Percentiles rank a stretch among this genome's conserved stretches.
These are phyloP conservation scores for Ceratocystis alfenasii DNA, from an alignment of 2,329 filamentous ascomycete species.

Conservation along the genomic window DNA sequence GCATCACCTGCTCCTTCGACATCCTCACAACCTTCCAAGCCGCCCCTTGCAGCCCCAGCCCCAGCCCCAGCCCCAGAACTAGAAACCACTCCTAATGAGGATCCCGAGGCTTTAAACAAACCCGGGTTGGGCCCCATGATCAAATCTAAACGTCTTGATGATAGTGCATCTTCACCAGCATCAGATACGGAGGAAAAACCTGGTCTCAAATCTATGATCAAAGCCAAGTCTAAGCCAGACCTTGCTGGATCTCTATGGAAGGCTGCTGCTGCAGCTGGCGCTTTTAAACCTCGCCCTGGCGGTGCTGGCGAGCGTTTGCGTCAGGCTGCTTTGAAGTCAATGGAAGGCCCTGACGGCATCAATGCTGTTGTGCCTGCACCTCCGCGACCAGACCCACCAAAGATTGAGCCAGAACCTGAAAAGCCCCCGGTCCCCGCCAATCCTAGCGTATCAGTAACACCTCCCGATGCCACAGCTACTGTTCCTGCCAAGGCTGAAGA, in stretches of 20 bases:
- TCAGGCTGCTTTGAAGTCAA: slow-evolving; percentile 45
- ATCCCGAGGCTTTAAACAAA: slow-evolving; percentile 30
- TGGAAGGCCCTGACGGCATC: slow-evolving; percentile 73
- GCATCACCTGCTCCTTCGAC: slow-evolving; percentile 22
- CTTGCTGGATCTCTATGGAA: slow-evolving; percentile 68
- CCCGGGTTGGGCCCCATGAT: slow-evolving; percentile 86
- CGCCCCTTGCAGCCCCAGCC: slow-evolving; percentile 19
- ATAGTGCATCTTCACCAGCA: slow-evolving; percentile 29
- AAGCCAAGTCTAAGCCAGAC: slow-evolving; percentile 62
- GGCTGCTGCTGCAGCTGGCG: slow-evolving; percentile 52
- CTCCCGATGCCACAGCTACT: slow-evolving; percentile 24
- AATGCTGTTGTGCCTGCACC: slow-evolving; percentile 79
- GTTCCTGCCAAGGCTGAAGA: slow-evolving; percentile 7
- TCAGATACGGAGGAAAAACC: slow-evolving; percentile 43
- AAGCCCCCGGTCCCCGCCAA: slow-evolving; percentile 27
- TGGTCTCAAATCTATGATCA: slow-evolving; percentile 83
- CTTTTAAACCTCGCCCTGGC: slow-evolving; percentile 77
- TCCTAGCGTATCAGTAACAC: slow-evolving; percentile 19
- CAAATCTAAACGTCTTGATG: slow-evolving; percentile 51
- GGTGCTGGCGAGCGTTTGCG: slow-evolving; percentile 72
- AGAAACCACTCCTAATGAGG: slow-evolving; percentile 18
- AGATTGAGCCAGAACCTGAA: slow-evolving; percentile 26
- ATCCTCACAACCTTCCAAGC: slow-evolving; percentile 21
- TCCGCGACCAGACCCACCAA: slow-evolving; percentile 32
- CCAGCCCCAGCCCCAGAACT: slow-evolving; percentile 26